phyloP scores from a whole-genome alignment of 2,329 filamentous ascomycete species.

The Paecilomyces variotii region DNA sequence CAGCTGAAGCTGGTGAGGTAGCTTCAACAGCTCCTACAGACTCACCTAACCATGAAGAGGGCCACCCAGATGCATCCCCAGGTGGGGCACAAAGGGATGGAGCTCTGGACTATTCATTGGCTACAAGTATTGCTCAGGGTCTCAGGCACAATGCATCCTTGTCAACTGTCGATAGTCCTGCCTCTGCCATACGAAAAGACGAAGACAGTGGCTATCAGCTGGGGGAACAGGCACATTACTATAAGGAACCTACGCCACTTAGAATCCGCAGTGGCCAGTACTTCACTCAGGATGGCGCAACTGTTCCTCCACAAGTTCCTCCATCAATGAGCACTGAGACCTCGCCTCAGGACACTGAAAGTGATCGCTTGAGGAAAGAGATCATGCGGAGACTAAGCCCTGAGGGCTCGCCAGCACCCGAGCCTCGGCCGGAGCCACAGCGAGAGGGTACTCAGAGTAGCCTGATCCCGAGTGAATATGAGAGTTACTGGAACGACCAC shows the following conservation, averaged over 20 bases:
- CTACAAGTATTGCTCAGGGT: background rate
- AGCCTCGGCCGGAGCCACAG: background rate
- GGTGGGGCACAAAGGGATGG: background rate
- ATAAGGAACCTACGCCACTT: conserved; percentile 17
- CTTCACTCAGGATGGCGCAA: conserved; percentile 8
- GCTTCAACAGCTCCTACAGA: conserved; percentile 30
- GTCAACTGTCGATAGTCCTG: background rate
- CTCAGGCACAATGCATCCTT: background rate
- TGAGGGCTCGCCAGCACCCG: conserved; percentile 22
- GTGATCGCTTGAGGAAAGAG: conserved; percentile 38
- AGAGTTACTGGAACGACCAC: conserved; percentile 28
- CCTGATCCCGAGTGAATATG: conserved; percentile 29
- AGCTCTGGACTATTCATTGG: background rate
- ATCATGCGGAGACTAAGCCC: conserved; percentile 42
- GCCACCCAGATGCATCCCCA: background rate
- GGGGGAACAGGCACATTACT: background rate
- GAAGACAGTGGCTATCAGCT: background rate
- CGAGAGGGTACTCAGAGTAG: conserved; percentile 12
- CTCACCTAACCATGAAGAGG: background rate
- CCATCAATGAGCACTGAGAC: conserved; percentile 26
- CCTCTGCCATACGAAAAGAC: background rate
- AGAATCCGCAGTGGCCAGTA: conserved; percentile 18
- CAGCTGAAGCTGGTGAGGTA: conserved; percentile 39
- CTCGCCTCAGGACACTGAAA: conserved; percentile 32
- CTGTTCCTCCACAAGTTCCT: conserved; percentile 24